Percentiles rank a stretch among this genome's conserved stretches.
phyloP scores from a whole-genome alignment of 2,329 filamentous ascomycete genomes.

The Colletotrichum sublineola region DNA sequence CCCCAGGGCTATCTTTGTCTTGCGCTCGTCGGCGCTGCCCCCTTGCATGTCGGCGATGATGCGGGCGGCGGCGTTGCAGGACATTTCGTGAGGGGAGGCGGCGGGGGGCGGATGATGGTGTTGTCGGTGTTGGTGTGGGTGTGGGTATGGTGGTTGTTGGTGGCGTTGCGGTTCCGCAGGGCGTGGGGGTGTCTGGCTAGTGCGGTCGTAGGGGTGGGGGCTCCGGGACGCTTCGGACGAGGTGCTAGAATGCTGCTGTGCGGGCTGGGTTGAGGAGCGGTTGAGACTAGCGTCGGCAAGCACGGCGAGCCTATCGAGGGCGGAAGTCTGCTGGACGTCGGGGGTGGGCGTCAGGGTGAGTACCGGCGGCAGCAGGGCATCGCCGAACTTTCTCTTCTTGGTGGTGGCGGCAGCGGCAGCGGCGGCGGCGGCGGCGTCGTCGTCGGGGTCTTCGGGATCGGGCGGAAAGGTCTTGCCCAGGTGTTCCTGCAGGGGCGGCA shows the following conservation, averaged over 20 bases:
- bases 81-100: constrained; percentile 51
- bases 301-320: constrained; percentile 54
- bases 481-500: constrained; percentile 36
- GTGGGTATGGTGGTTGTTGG: background rate
- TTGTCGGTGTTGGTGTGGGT: background rate
- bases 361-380: constrained; percentile 30
- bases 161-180: constrained; percentile 43
- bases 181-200: constrained; percentile 33
- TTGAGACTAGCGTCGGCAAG: constrained; percentile 53
- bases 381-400: constrained; percentile 33
- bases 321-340: constrained; percentile 34
- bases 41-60: constrained; percentile 57
- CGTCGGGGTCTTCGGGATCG: constrained; percentile 15
- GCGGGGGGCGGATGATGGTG: constrained; percentile 32
- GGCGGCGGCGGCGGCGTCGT: background rate
- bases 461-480: constrained; percentile 24
- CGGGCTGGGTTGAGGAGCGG: constrained; percentile 8
- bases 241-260: constrained; percentile 49
- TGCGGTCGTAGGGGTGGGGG: constrained; percentile 26
- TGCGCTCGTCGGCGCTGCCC: constrained; percentile 48
- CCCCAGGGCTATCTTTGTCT: constrained; percentile 49
- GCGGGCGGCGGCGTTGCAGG: constrained; percentile 51
- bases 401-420: background rate
- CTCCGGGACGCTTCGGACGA: constrained; percentile 43
- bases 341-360: constrained; percentile 37